Base-by-base conservation (phyloP, 2,329 filamentous ascomycete species). In the Cercospora zeina region DNA sequence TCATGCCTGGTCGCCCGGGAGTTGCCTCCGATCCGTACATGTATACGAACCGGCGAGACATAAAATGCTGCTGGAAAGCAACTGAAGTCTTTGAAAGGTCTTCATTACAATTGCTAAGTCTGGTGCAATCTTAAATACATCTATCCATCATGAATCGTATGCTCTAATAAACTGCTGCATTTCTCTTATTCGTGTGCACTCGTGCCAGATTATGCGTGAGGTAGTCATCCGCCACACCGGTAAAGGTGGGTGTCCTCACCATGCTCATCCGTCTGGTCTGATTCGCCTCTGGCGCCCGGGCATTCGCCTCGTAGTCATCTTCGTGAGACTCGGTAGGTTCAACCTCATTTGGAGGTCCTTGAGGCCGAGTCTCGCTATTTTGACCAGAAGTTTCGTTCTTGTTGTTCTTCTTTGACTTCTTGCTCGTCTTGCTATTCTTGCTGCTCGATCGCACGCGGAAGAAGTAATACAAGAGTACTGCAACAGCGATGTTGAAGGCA, bases 401-500 rank as follows among this genome's bases (percentile, higher is more conserved):
- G 42, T n/a, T 51, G 16, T 60, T 58, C 33, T 67, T 65, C 37
- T 63, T 62, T 13, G 49, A 49, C 57, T 65, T 67, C 53, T 64
- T 64, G 61, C 54, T 65, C 55, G 65, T 67, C 37, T 63, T 65
- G 16, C 63, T 63, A 33, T 67, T 68, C 53, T 63, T 60, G 42
- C 53, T 61, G 50, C 56, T 51, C 6, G 54, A 50, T 68, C 73
- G 75, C 3, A 88, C 85, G 13, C 86, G 77, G 69, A 87, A 84
- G 19, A 85, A 67, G 73, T 83, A 91, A 74, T 91, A 91, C 0
- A 87, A 74, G 10, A 79, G 65, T 2, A 89, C 77, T 0, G 87
- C 86, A 1, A 81, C 76, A 39, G 75, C 74, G 39, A 89, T 81
- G 68, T 90, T 89, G 73, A 90, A 88, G 0, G 76, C 63, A 39